Evolutionary conservation across 1,284 basidiomycete species (phyloP).

Genomic region (Stygiomarasmius scandens): DNA sequence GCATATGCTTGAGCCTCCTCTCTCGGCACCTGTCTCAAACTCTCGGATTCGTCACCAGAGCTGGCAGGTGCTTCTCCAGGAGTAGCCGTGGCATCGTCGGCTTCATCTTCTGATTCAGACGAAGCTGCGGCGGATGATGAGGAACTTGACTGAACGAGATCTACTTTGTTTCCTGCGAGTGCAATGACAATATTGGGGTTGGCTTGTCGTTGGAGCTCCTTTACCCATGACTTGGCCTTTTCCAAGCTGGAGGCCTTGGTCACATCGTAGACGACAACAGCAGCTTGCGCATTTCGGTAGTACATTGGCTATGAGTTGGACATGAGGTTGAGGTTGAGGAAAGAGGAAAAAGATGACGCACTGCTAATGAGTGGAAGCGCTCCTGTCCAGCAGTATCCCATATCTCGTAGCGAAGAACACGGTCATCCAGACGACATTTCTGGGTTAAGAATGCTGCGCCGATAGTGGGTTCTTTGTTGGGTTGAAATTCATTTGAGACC

Average conservation of each 20-base stretch:
- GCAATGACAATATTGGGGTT: conserved; percentile 99
- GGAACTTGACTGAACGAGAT: conserved; percentile 79
- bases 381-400: conserved; percentile 97
- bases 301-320: conserved; percentile 86
- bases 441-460: conserved; percentile 93
- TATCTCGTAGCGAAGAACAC: conserved; percentile 93
- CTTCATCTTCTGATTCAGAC: conserved; percentile 77
- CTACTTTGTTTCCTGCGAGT: conserved; percentile 94
- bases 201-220: conserved; percentile 98
- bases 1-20: conserved; percentile 98
- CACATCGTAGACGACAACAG: conserved; percentile 97
- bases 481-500: conserved; percentile 94
- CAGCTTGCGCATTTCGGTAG: conserved; percentile 98
- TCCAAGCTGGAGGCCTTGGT: conserved; percentile 94
- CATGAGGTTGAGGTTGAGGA: conserved; percentile 15
- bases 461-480: conserved; percentile 98
- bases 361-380: conserved; percentile 90
- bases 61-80: conserved; percentile 66
- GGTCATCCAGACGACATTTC: conserved; percentile 90
- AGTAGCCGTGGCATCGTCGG: conserved; percentile 86
- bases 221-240: conserved; percentile 99
- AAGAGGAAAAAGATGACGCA: conserved; percentile 39
- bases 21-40: conserved; percentile 82
- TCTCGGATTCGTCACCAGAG: conserved; percentile 61
- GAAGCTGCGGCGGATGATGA: conserved; percentile 54